A percentile compares a stretch with the other conserved stretches of the same genome.
Conservation (phyloP, 768 basidiomycete genomes). For the Mrakia frigida region DNA sequence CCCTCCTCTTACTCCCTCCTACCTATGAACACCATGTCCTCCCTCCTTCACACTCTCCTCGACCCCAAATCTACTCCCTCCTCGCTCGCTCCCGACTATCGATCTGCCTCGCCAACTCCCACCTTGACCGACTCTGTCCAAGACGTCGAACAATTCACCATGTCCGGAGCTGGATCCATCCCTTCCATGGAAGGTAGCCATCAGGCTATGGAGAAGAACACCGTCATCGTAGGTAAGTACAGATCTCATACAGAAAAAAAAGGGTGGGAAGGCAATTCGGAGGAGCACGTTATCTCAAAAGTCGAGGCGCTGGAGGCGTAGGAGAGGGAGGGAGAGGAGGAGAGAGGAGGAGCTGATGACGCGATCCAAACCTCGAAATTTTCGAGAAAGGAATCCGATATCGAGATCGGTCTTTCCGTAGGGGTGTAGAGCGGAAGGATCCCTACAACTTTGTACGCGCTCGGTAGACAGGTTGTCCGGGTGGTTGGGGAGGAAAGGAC, state of each 20-base stretch:
- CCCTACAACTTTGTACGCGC: no score
- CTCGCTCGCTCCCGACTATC: no score
- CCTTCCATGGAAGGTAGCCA: slow-evolving; percentile 78
- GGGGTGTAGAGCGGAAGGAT: no score
- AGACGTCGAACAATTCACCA: neutral
- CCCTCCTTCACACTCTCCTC: no score
- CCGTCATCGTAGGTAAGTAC: slow-evolving; percentile 72
- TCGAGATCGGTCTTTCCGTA: no score
- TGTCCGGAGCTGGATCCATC: slow-evolving; percentile 60
- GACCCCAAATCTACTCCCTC: neutral
- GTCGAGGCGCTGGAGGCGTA: no score
- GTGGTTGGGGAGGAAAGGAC: neutral
- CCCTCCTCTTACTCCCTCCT: neutral
- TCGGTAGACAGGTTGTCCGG: neutral
- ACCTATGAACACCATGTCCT: neutral
- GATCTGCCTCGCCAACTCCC: neutral
- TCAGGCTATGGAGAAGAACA: slow-evolving; percentile 75
- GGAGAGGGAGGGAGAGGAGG: no score
- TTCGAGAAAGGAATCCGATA: neutral
- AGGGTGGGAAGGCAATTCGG: neutral
- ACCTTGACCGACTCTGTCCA: neutral
- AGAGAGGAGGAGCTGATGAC: neutral
- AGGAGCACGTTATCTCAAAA: slow-evolving; percentile 6
- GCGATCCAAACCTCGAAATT: neutral
- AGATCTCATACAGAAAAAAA: neutral